A percentile compares a stretch with the other conserved stretches of the same genome.
phyloP scores from a whole-genome alignment of 176 grass and related monocot species.

The Oryza australiensis region DNA sequence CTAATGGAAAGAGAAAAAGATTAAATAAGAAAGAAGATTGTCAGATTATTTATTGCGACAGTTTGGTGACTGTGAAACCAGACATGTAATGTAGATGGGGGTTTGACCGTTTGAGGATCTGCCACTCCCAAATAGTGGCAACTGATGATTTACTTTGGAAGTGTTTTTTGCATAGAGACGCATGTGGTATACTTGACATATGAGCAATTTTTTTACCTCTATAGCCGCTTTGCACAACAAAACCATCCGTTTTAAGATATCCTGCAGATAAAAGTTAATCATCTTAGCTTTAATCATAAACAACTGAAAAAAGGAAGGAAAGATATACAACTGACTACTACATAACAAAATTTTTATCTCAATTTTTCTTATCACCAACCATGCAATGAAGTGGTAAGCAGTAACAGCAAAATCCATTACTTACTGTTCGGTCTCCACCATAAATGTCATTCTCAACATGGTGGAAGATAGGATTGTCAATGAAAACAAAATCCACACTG shows the following conservation, averaged over 20 bases:
- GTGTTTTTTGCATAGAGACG: neutral
- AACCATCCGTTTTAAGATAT: slow-evolving; percentile 86
- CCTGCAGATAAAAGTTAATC: slow-evolving; percentile 56
- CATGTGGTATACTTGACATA: neutral
- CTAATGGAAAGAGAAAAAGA: neutral
- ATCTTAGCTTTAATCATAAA: slow-evolving; percentile 27
- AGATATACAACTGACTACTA: slow-evolving; percentile 19
- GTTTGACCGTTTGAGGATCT: neutral
- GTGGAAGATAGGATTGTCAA: slow-evolving; percentile 74
- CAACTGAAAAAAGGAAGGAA: slow-evolving; percentile 4
- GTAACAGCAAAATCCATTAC: slow-evolving; percentile 37
- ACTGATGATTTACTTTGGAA: neutral
- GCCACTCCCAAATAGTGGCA: neutral
- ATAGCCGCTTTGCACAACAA: slow-evolving; percentile 91
- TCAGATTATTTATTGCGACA: neutral
- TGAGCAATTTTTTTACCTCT: slow-evolving; percentile 67
- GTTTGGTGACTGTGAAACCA: neutral
- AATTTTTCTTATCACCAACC: slow-evolving; percentile 18
- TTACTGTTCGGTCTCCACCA: slow-evolving; percentile 82
- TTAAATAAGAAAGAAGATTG: neutral
- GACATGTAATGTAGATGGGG: neutral
- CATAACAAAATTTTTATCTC: slow-evolving; percentile 21
- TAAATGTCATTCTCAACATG: slow-evolving; percentile 84
- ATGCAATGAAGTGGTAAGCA: slow-evolving; percentile 20
- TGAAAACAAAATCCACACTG: slow-evolving; percentile 91